Percentiles rank a stretch among this genome's conserved stretches.
phyloP scores from a whole-genome alignment of 345 rosid genomes.

The Dimocarpus longan region DNA sequence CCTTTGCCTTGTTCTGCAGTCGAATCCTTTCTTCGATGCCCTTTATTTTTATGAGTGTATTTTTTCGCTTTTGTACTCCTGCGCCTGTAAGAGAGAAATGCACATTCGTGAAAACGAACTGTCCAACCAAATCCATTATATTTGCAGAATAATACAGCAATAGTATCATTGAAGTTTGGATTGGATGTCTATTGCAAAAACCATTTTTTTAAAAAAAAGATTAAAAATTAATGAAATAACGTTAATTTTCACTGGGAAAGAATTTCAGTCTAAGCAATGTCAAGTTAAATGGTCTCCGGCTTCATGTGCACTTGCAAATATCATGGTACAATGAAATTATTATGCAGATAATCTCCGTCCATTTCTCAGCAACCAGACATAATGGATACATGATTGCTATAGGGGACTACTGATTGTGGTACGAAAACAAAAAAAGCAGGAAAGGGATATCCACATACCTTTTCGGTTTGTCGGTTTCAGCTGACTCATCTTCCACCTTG shows the following conservation, averaged over 20 bases:
- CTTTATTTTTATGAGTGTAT: slow-evolving; percentile 24
- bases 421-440: neutral
- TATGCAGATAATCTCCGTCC: too few relatives aligned
- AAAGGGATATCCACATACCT: slow-evolving; percentile 32
- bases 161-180: neutral
- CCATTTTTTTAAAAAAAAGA: too few relatives aligned
- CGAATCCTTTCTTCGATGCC: slow-evolving; percentile 19
- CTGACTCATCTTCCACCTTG: slow-evolving; percentile 39
- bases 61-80: slow-evolving; percentile 33
- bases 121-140: neutral
- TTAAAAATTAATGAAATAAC: too few relatives aligned
- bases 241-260: too few relatives aligned
- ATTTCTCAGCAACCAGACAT: too few relatives aligned
- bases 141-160: neutral
- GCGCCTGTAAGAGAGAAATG: slow-evolving; percentile 26
- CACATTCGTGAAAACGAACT: neutral
- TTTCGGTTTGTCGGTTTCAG: slow-evolving; percentile 28
- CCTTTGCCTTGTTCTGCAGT: slow-evolving; percentile 24
- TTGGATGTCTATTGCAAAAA: too few relatives aligned
- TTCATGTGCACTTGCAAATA: neutral
- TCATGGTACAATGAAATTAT: too few relatives aligned
- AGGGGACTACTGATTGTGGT: neutral
- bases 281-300: too few relatives aligned
- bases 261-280: too few relatives aligned
- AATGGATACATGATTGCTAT: neutral